These are phyloP conservation scores for Ustilago esculenta DNA, from an alignment of 1,284 basidiomycete species.

Conservation along the genomic window DNA sequence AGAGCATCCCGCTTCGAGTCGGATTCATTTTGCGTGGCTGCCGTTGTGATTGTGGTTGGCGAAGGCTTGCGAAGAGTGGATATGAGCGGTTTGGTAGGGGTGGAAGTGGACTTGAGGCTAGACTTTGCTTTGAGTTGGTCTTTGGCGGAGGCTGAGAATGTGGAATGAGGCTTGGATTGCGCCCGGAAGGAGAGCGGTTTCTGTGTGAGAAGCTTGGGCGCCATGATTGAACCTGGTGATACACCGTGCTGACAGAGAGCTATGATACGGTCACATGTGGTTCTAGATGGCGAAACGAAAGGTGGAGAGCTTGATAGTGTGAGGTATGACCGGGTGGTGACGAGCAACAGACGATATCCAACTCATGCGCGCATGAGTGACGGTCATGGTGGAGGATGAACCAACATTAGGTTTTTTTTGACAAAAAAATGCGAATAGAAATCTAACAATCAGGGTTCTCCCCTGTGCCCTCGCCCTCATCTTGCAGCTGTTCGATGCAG, in stretches of 20 bases:
- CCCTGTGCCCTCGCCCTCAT: too few species aligned
- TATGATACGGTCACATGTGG: too few species aligned
- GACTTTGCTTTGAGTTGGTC: constrained; percentile 29
- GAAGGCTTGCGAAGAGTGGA: constrained; percentile 12
- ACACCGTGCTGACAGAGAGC: too few species aligned
- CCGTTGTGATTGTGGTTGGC: constrained; percentile 2
- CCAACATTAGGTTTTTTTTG: constrained; percentile 6
- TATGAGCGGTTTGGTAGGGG: constrained; percentile 15
- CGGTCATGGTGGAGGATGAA: constrained; percentile 15
- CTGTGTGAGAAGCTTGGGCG: constrained; percentile 33
- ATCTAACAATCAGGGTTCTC: too few species aligned
- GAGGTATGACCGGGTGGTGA: background rate
- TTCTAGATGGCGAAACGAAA: too few species aligned
- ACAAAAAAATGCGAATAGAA: too few species aligned
- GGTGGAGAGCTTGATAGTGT: too few species aligned
- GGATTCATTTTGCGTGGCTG: constrained; percentile 12
- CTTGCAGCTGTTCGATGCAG: too few species aligned
- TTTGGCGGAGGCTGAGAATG: constrained; percentile 31
- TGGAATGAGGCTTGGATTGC: constrained; percentile 44
- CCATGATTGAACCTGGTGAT: constrained; percentile 2
- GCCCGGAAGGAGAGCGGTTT: constrained; percentile 35
- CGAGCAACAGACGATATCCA: background rate
- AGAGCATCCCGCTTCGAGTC: constrained; percentile 31
- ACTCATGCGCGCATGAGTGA: background rate
- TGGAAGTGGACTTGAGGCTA: constrained; percentile 11